Conservation (phyloP, 805 yeast species). For the Martiniozyma abietophila region DNA sequence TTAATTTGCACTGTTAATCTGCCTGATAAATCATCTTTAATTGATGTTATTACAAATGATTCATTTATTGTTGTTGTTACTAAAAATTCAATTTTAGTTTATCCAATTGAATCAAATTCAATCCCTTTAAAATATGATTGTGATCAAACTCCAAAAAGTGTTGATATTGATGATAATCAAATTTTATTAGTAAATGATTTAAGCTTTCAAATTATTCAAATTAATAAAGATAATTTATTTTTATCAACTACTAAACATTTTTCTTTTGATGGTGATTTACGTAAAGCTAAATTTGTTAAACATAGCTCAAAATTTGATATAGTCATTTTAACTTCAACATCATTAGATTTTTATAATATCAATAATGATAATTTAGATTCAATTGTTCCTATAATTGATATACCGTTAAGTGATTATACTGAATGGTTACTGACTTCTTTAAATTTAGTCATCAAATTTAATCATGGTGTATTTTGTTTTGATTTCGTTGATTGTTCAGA, state of each 20-base stretch:
- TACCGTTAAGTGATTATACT: constrained; percentile 14
- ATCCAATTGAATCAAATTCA: constrained; percentile 5
- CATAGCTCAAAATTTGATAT: constrained; percentile 13
- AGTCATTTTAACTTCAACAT: constrained; percentile 17
- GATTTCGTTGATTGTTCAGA: constrained; percentile 14
- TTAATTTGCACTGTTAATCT: constrained; percentile 3
- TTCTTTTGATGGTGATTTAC: constrained; percentile 12
- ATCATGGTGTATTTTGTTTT: constrained; percentile 15
- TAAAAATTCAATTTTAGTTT: constrained; percentile 11
- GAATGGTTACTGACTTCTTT: constrained; percentile 17
- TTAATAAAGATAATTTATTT: constrained; percentile 11
- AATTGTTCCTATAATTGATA: constrained; percentile 2
- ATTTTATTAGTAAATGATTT: constrained; percentile 14
- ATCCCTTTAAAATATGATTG: background rate
- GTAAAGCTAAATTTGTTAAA: constrained; percentile 15
- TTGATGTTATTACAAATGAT: constrained; percentile 14
- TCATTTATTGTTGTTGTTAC: constrained; percentile 13
- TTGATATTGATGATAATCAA: constrained; percentile 12
- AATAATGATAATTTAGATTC: background rate
- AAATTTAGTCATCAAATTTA: constrained; percentile 14
- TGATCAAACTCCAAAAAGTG: background rate
- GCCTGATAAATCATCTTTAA: constrained; percentile 7
- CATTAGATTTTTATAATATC: constrained; percentile 16
- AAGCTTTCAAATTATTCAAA: constrained; percentile 14
- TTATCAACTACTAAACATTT: constrained; percentile 12